Evolutionary conservation across 2,329 filamentous ascomycete species (phyloP).

Genomic region (Parastagonospora nodorum): DNA sequence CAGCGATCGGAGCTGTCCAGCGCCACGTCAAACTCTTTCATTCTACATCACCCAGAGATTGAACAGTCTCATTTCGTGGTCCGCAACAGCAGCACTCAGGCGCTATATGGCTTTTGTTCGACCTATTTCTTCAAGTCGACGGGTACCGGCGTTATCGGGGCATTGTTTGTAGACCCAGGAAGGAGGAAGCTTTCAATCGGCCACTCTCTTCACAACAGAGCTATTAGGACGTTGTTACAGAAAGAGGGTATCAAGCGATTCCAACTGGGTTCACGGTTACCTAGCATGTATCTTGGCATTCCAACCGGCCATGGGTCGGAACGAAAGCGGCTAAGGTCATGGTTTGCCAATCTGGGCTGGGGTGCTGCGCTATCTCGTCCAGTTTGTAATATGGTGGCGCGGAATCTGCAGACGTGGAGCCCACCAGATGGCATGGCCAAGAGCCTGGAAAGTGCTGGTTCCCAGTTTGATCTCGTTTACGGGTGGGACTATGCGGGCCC

Average conservation of each 20-base stretch:
- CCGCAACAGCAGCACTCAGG: slow-evolving; percentile 88
- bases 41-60: slow-evolving; percentile 71
- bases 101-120: slow-evolving; percentile 88
- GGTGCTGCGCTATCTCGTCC: slow-evolving; percentile 69
- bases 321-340: slow-evolving; percentile 67
- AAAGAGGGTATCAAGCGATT: slow-evolving; percentile 75
- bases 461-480: slow-evolving; percentile 83
- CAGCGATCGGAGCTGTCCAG: slow-evolving; percentile 71
- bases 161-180: slow-evolving; percentile 85
- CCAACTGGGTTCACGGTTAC: slow-evolving; percentile 80
- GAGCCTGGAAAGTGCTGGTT: slow-evolving; percentile 72
- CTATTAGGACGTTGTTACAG: slow-evolving; percentile 75
- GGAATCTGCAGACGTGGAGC: slow-evolving; percentile 72
- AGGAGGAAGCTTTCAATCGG: slow-evolving; percentile 90
- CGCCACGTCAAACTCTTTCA: slow-evolving; percentile 75
- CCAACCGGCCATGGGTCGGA: slow-evolving; percentile 69
- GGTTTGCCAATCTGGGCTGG: slow-evolving; percentile 93
- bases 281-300: slow-evolving; percentile 85
- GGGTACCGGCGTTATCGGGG: slow-evolving; percentile 76
- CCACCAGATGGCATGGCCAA: slow-evolving; percentile 78
- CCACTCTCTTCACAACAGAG: slow-evolving; percentile 83
- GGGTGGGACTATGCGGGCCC: slow-evolving; percentile 76
- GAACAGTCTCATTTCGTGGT: slow-evolving; percentile 90
- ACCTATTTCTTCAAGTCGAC: slow-evolving; percentile 79
- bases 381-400: slow-evolving; percentile 74